These are phyloP conservation scores for Colletotrichum nymphaeae DNA, from an alignment of 2,329 filamentous ascomycete species.

Conservation along the genomic window DNA sequence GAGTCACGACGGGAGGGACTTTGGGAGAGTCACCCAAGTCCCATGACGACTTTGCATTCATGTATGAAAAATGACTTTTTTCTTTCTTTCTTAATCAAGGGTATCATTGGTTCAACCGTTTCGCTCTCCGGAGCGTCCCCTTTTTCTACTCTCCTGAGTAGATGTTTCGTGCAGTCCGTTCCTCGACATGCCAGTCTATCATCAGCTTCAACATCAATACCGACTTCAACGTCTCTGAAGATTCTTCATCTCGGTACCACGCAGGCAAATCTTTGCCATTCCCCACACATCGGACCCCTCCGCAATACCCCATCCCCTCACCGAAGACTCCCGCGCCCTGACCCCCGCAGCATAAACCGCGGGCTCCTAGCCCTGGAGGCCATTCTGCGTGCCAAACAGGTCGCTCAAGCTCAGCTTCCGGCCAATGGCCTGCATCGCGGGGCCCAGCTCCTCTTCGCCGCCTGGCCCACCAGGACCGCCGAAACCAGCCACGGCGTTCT, in stretches of 20 bases:
- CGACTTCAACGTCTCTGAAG: not conserved
- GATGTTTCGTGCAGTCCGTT: not conserved
- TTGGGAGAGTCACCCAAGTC: not conserved
- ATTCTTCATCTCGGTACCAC: not conserved
- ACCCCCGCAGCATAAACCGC: not conserved
- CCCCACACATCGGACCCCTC: not conserved
- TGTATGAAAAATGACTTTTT: constrained; percentile 31
- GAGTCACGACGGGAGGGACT: constrained; percentile 5
- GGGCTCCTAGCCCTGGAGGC: constrained; percentile 34
- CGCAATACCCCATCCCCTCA: not conserved
- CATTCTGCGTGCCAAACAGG: constrained; percentile 52
- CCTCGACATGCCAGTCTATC: not conserved
- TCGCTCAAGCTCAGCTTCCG: constrained; percentile 57
- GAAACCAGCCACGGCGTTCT: not conserved
- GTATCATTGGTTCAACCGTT: constrained; percentile 24
- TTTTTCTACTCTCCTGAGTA: not conserved
- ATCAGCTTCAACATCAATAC: not conserved
- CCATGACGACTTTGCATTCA: constrained; percentile 13
- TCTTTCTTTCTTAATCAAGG: constrained; percentile 25
- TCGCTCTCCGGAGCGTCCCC: not conserved
- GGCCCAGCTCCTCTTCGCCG: constrained; percentile 42
- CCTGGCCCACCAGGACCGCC: not conserved
- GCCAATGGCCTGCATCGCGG: constrained; percentile 57
- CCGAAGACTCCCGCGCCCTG: not conserved
- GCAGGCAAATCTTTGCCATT: not conserved